Evolutionary conservation across 495 filamentous ascomycete species (phyloP).

Genomic region (Lepraria neglecta): DNA sequence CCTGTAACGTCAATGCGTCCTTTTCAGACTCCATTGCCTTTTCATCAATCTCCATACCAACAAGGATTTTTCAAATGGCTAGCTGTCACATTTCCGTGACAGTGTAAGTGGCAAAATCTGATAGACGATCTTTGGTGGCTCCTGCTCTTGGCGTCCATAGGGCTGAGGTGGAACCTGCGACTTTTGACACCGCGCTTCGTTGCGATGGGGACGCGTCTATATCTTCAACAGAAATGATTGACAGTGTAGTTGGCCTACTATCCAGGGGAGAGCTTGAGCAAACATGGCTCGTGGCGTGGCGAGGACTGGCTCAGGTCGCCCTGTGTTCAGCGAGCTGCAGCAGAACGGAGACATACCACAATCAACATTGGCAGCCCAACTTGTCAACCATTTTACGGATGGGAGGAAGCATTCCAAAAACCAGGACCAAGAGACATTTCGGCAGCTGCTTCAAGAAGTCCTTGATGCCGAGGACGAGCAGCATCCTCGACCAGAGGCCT

Average conservation of each 20-base stretch:
- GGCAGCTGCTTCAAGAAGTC: constrained; percentile 59
- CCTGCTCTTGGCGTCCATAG: neutral
- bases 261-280: constrained; percentile 3
- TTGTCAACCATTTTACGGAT: constrained; percentile 50
- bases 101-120: neutral
- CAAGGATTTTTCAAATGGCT: constrained; percentile 52
- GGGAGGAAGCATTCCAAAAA: constrained; percentile 33
- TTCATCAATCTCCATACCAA: neutral
- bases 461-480: constrained; percentile 39
- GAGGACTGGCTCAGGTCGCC: constrained; percentile 18
- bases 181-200: neutral
- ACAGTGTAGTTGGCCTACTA: neutral
- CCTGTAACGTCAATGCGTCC: neutral
- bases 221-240: constrained; percentile 2
- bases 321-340: constrained; percentile 10
- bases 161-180: constrained; percentile 3
- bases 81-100: neutral
- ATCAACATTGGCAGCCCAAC: constrained; percentile 63
- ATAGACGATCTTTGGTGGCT: neutral
- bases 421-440: constrained; percentile 50
- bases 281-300: constrained; percentile 23
- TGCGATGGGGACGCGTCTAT: constrained; percentile 15
- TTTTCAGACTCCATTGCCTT: neutral
- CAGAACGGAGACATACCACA: constrained; percentile 44
- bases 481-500: constrained; percentile 36